Percentiles rank a stretch among this genome's conserved stretches.
These are phyloP conservation scores for Acacia pycnantha DNA, from an alignment of 331 rosid species.

Conservation along the genomic window DNA sequence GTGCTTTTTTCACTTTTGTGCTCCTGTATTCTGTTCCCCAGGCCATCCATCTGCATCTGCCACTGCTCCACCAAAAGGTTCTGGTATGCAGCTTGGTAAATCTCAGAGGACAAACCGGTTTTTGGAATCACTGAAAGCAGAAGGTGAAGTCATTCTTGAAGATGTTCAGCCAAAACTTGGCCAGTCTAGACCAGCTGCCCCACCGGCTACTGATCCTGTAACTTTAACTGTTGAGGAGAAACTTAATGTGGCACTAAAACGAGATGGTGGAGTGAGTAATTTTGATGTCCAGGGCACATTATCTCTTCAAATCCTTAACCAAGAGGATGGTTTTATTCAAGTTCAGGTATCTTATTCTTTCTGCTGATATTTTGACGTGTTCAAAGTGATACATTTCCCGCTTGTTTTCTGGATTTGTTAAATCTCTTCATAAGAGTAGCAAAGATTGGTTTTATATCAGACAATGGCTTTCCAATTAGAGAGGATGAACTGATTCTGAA, in stretches of 20 bases:
- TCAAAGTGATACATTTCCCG: neutral
- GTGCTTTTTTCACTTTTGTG: slow-evolving; percentile 6
- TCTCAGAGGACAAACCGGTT: slow-evolving; percentile 82
- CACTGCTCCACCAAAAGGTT: slow-evolving; percentile 91
- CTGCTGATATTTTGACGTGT: neutral
- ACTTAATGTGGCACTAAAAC: slow-evolving; percentile 78
- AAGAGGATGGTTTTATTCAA: slow-evolving; percentile 87
- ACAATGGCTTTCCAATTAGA: neutral
- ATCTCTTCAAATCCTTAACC: slow-evolving; percentile 87
- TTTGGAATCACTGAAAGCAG: slow-evolving; percentile 92
- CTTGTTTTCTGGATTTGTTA: neutral
- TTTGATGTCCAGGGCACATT: slow-evolving; percentile 93
- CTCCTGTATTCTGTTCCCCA: slow-evolving; percentile 22
- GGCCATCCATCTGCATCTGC: slow-evolving; percentile 83
- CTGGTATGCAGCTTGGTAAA: slow-evolving; percentile 89
- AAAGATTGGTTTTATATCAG: neutral
- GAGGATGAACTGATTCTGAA: slow-evolving; percentile 9
- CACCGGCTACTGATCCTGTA: slow-evolving; percentile 84
- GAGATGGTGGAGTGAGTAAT: slow-evolving; percentile 90
- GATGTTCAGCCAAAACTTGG: slow-evolving; percentile 80
- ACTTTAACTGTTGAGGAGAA: slow-evolving; percentile 95
- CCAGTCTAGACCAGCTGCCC: slow-evolving; percentile 64
- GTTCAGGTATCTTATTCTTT: slow-evolving; percentile 60
- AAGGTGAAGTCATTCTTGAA: slow-evolving; percentile 93
- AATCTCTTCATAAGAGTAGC: neutral